phyloP scores from a whole-genome alignment of 305 asterid genomes.

The Fraxinus sp. region DNA sequence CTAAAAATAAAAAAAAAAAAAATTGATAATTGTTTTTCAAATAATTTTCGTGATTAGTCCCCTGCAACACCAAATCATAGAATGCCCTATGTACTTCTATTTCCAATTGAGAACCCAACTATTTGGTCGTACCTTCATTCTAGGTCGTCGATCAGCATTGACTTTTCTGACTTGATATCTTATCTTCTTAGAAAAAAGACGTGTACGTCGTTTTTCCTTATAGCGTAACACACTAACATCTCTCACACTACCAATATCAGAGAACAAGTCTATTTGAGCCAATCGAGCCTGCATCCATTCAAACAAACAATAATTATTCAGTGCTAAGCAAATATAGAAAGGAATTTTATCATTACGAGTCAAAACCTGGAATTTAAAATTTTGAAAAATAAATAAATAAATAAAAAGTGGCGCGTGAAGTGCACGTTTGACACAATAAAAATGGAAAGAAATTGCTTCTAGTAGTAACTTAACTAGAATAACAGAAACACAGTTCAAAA shows the following conservation, averaged over 20 bases:
- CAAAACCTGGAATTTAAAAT: neutral
- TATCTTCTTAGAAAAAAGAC: conserved; percentile 79
- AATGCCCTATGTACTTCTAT: neutral
- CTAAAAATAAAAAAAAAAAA: neutral
- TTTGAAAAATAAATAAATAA: neutral
- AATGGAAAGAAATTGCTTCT: neutral
- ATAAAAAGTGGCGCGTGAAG: neutral
- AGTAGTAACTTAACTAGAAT: neutral
- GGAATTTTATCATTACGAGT: neutral
- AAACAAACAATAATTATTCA: neutral
- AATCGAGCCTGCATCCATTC: conserved; percentile 57
- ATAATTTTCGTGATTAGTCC: neutral
- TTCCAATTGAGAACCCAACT: neutral
- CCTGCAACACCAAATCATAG: neutral
- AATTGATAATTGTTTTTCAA: neutral
- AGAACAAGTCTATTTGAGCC: conserved; percentile 71
- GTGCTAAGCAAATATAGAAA: neutral
- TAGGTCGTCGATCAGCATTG: conserved; percentile 85
- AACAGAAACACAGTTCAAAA: neutral
- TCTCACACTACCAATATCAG: conserved; percentile 54
- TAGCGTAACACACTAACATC: conserved; percentile 79
- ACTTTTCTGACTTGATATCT: conserved; percentile 80
- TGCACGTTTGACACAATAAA: neutral
- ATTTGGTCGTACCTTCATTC: conserved; percentile 62
- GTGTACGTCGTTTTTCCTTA: conserved; percentile 69